A percentile compares a stretch with the other conserved stretches of the same genome.
These are phyloP conservation scores for Monosporozyma yasuniensis DNA, from an alignment of 805 yeast genomes.

Conservation along the genomic window DNA sequence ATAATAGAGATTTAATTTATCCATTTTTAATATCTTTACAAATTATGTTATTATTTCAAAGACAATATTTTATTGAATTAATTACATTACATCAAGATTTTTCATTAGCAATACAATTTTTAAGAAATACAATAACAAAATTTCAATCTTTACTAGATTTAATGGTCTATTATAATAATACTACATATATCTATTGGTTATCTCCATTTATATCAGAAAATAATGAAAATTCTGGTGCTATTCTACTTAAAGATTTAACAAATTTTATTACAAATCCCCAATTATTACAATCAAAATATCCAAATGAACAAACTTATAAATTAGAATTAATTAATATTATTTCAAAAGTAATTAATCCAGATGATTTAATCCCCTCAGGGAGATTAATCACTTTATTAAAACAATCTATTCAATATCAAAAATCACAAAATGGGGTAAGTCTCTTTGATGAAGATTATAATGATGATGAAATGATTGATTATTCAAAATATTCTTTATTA, in stretches of 20 bases:
- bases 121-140: constrained; percentile 20
- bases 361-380: constrained; percentile 44
- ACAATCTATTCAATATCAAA: constrained; percentile 44
- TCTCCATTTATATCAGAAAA: neutral
- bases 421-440: constrained; percentile 29
- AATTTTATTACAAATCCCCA: constrained; percentile 26
- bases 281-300: neutral
- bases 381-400: constrained; percentile 42
- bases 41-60: constrained; percentile 19
- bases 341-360: constrained; percentile 40
- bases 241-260: constrained; percentile 23
- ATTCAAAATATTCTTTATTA: constrained; percentile 4
- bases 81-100: constrained; percentile 14
- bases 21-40: constrained; percentile 14
- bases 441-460: constrained; percentile 13
- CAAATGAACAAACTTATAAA: constrained; percentile 19
- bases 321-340: constrained; percentile 34
- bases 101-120: constrained; percentile 16
- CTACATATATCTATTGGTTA: no score
- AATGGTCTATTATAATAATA: no score
- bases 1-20: no score
- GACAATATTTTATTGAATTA: constrained; percentile 24
- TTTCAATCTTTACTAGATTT: constrained; percentile 2
- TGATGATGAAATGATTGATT: constrained; percentile 11
- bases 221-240: no score